phyloP scores from a whole-genome alignment of 441 rosid genomes.

The Erodium texanum region DNA sequence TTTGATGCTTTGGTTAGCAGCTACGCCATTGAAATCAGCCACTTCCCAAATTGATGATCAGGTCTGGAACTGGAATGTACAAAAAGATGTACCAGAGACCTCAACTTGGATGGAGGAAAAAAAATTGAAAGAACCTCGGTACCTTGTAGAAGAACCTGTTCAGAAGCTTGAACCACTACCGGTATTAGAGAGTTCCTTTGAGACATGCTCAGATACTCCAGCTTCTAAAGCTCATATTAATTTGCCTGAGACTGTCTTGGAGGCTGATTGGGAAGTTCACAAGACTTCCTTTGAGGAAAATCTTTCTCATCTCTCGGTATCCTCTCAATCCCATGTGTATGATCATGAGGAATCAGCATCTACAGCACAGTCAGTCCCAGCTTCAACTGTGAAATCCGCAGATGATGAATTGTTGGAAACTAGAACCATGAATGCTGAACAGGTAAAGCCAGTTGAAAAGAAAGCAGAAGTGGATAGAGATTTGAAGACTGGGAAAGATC shows the following conservation, averaged over 20 bases:
- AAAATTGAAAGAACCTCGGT: slow-evolving; percentile 26
- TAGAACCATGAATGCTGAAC: slow-evolving; percentile 33
- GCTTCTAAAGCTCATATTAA: no score
- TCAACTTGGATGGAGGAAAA: slow-evolving; percentile 28
- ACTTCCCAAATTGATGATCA: slow-evolving; percentile 44
- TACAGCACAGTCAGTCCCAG: slow-evolving; percentile 14
- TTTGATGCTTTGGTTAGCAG: slow-evolving; percentile 84
- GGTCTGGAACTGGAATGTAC: slow-evolving; percentile 34
- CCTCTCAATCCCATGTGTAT: slow-evolving; percentile 11
- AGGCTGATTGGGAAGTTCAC: slow-evolving; percentile 41
- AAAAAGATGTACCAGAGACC: no score
- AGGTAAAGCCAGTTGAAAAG: slow-evolving; percentile 40
- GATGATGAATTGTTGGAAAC: slow-evolving; percentile 27
- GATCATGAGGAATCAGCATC: slow-evolving; percentile 28
- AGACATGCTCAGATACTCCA: slow-evolving; percentile 30
- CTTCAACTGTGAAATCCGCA: slow-evolving; percentile 24
- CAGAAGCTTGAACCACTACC: slow-evolving; percentile 24
- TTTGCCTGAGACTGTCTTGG: slow-evolving; percentile 34
- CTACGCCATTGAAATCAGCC: slow-evolving; percentile 80
- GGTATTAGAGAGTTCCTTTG: slow-evolving; percentile 24
- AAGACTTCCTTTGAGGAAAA: slow-evolving; percentile 22
- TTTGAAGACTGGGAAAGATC: slow-evolving; percentile 35
- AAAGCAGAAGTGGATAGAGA: slow-evolving; percentile 37
- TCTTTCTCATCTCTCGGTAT: slow-evolving; percentile 19
- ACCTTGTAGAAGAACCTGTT: neutral